Base-by-base conservation (phyloP, 2,329 filamentous ascomycete genomes). In the Aspergillus hortae region DNA sequence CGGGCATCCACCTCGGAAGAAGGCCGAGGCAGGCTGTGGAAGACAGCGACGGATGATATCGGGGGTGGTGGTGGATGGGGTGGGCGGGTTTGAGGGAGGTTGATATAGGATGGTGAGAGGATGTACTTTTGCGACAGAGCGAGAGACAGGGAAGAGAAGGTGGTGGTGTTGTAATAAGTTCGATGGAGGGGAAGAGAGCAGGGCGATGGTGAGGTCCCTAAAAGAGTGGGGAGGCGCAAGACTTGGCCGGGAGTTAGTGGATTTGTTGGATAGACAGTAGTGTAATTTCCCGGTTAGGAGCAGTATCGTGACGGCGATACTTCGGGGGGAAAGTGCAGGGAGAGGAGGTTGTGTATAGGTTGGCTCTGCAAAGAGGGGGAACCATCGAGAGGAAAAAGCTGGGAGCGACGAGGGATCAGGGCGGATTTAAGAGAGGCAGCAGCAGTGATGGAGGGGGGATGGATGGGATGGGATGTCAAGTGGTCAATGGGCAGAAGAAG, bases 171-270 rank as follows among this genome's bases (percentile, higher is more conserved):
- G 23, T 38, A 32, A 33, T 51, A n/a, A 4, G 12, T 36, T 40
- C 23, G 21, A 30, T 6, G 14, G 21, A 23, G 6, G 40, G 17
- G 27, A 38, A 35, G 47, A 40, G 4, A 23, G 21, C 21, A 23
- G 21, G 21, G 21, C 21, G 38, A 48, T 25, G 27, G 36, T 12
- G 25, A 50, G 33, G 46, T 50, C 44, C 46, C 38, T 54, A 51
- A 23, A 23, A 23, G 40, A 52, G 47, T 47, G 53, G 51, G 53
- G 45, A 48, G 44, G 17, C 19, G 36, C 19, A 11, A 40, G 46
- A 53, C 53, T 55, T 55, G 53, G 53, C 53, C 53, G 48, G 21
- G 46, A 30, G 46, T 44, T 49, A 48, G 33, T 48, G 51, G 46
- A 53, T 32, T 17, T 15, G 15, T 43, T 47, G 44, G 36, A 15